These are phyloP conservation scores for Pyricularia sp. DNA, from an alignment of 2,329 filamentous ascomycete species.

Conservation along the genomic window DNA sequence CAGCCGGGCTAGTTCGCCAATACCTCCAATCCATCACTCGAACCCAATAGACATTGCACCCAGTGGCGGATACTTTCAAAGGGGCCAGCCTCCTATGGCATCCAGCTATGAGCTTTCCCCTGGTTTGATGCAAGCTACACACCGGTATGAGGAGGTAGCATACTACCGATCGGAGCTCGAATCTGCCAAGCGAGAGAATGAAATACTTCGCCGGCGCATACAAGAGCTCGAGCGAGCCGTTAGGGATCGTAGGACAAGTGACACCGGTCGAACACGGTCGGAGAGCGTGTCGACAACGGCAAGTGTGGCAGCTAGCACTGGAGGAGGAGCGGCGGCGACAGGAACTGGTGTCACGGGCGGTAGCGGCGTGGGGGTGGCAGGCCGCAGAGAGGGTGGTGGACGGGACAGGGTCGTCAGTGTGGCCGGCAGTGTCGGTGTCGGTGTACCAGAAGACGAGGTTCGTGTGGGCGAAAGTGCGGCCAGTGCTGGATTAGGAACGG, in stretches of 20 bases:
- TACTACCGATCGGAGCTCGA: slow-evolving; percentile 49
- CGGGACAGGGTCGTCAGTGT: slow-evolving; percentile 29
- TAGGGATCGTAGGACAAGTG: slow-evolving; percentile 33
- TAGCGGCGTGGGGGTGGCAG: slow-evolving; percentile 30
- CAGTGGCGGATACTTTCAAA: slow-evolving; percentile 19
- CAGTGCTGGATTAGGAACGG: slow-evolving; percentile 24
- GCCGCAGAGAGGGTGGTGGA: slow-evolving; percentile 25
- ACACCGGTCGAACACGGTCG: slow-evolving; percentile 29
- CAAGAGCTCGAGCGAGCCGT: slow-evolving; percentile 47
- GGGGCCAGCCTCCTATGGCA: slow-evolving; percentile 8
- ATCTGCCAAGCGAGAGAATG: slow-evolving; percentile 49
- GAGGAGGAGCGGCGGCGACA: slow-evolving; percentile 6
- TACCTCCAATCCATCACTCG: slow-evolving; percentile 24
- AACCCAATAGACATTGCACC: slow-evolving; percentile 14
- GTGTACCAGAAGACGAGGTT: slow-evolving; percentile 46
- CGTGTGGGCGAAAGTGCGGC: slow-evolving; percentile 50
- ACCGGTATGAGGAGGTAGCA: slow-evolving; percentile 49
- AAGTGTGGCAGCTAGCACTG: slow-evolving; percentile 27
- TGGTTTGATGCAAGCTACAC: slow-evolving; percentile 40
- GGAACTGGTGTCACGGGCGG: slow-evolving; percentile 19
- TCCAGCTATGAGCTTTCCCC: slow-evolving; percentile 32
- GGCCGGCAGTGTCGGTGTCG: slow-evolving; percentile 32
- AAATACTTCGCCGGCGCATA: slow-evolving; percentile 45
- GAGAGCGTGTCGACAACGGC: slow-evolving; percentile 41
- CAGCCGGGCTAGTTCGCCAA: slow-evolving; percentile 36